phyloP scores from a whole-genome alignment of 768 basidiomycete genomes.

The Russula ochroleuca region DNA sequence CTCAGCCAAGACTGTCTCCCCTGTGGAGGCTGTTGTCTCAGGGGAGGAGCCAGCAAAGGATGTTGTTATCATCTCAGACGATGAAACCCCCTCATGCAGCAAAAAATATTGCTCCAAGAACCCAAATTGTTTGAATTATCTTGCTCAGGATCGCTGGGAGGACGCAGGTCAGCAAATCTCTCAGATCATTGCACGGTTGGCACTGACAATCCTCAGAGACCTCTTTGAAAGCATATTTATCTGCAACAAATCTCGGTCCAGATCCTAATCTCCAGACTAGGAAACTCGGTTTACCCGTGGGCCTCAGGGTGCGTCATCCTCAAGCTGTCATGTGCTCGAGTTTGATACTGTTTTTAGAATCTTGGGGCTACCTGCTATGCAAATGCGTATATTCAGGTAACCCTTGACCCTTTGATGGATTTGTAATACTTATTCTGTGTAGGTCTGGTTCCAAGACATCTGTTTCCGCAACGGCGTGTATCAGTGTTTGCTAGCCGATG shows the following conservation, averaged over 20 bases:
- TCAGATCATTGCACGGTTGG: slow-evolving; percentile 11
- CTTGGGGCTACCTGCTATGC: slow-evolving; percentile 97
- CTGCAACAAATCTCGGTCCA: slow-evolving; percentile 20
- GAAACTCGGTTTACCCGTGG: slow-evolving; percentile 50
- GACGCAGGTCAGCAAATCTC: slow-evolving; percentile 48
- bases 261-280: slow-evolving; percentile 20
- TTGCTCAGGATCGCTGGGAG: slow-evolving; percentile 83
- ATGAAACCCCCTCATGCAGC: slow-evolving; percentile 52
- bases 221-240: slow-evolving; percentile 32
- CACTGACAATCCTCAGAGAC: slow-evolving; percentile 13
- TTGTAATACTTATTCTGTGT: slow-evolving; percentile 11
- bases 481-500: slow-evolving; percentile 58
- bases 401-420: not conserved
- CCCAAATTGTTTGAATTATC: slow-evolving; percentile 81
- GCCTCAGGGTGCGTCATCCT: slow-evolving; percentile 56
- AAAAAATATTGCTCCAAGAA: slow-evolving; percentile 68
- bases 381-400: slow-evolving; percentile 88
- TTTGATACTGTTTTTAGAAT: slow-evolving; percentile 51
- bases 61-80: slow-evolving; percentile 66
- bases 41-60: slow-evolving; percentile 54
- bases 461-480: slow-evolving; percentile 83
- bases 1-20: slow-evolving; percentile 26
- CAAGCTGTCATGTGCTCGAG: slow-evolving; percentile 7
- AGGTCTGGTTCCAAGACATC: slow-evolving; percentile 92
- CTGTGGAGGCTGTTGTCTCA: slow-evolving; percentile 23